Base-by-base conservation (phyloP, 352 stramenopile genomes). In the Globisporangium barbulae region DNA sequence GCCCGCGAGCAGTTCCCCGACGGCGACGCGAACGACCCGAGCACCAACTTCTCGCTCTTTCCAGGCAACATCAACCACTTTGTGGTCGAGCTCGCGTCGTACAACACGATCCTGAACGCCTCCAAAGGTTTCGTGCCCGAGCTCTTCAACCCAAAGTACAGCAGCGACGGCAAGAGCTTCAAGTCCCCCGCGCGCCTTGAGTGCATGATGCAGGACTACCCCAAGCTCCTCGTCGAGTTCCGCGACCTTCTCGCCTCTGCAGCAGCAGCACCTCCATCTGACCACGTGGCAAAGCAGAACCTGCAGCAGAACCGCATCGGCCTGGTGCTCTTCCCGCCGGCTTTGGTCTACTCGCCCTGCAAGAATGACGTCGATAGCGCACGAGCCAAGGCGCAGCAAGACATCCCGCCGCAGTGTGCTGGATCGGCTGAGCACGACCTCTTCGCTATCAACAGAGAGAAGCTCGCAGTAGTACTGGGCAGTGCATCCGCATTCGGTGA, bases 131-230 rank as follows among this genome's bases (percentile, higher is more conserved):
- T 80, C 31, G 81, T 89, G 8, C 83, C 81, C 1, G 83, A 91
- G 64, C 74, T 90, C 13, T 86, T 91, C 61, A 91, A 91, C 64
- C 83, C 83, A 7, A 91, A 91, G 56, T 83, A 74, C 63, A 53
- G 56, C 19, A 56, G 54, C 1, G 57, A 72, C 19, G 55, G 65
- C n/a, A 70, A 68, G 49, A 66, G 70, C 2, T 90, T 90, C 70
- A 89, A 85, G 58, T 81, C 77, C 0, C 83, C 83, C 3, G 81
- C 83, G 7, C 79, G 83, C 39, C 72, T 90, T 15, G 83, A 91
- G 54, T 90, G 83, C 63, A 91, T 91, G 83, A 88, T 91, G 81
- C 83, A 91, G 56, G 83, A 91, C 59, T 88, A 82, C 44, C 83
- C 83, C 6, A 88, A 89, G 69, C 63, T 90, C 41, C 49, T 91